These are phyloP conservation scores for Jamesozyma hellenica DNA, from an alignment of 805 yeast genomes.

Conservation along the genomic window DNA sequence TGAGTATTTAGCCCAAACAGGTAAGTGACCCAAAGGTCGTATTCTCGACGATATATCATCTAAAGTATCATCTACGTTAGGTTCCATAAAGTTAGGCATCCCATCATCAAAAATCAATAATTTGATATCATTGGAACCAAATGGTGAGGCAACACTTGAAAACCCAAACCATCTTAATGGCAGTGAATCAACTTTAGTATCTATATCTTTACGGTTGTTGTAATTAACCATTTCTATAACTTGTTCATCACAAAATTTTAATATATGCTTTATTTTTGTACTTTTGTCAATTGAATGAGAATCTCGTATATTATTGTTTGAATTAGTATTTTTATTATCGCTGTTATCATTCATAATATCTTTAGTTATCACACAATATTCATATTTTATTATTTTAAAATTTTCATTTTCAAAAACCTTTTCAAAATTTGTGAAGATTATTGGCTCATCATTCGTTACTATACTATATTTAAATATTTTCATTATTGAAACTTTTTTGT, in stretches of 20 bases:
- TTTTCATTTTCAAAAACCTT: neutral
- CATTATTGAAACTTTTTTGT: slow-evolving; percentile 20
- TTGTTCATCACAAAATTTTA: slow-evolving; percentile 24
- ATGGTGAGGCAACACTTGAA: slow-evolving; percentile 28
- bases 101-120: slow-evolving; percentile 28
- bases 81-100: slow-evolving; percentile 26
- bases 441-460: neutral
- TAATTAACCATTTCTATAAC: slow-evolving; percentile 23
- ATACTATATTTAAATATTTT: slow-evolving; percentile 24
- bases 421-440: slow-evolving; percentile 5
- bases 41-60: neutral
- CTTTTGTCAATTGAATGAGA: slow-evolving; percentile 9
- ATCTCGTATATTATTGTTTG: neutral
- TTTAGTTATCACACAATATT: slow-evolving; percentile 28
- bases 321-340: neutral
- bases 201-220: slow-evolving; percentile 26
- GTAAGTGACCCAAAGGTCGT: slow-evolving; percentile 18
- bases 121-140: slow-evolving; percentile 30
- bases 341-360: slow-evolving; percentile 2
- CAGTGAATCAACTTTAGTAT: slow-evolving; percentile 24
- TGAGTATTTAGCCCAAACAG: slow-evolving; percentile 25
- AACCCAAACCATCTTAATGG: slow-evolving; percentile 35
- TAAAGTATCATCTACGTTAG: slow-evolving; percentile 1
- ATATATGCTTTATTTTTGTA: slow-evolving; percentile 19
- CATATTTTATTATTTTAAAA: slow-evolving; percentile 13